phyloP scores from a whole-genome alignment of 148 eudicot species.

The Chenopodium quinoa region DNA sequence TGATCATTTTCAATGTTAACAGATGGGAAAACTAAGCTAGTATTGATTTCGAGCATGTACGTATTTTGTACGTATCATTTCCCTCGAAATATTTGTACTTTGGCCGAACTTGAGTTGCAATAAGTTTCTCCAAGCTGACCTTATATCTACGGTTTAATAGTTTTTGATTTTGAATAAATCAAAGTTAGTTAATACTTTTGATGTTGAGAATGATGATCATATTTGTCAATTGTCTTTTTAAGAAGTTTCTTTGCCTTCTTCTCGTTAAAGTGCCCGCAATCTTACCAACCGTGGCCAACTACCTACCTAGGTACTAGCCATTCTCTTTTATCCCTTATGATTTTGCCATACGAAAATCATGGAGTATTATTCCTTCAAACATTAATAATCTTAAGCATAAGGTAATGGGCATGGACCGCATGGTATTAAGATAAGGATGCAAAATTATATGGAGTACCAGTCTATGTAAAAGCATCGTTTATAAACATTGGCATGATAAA shows the following conservation, averaged over 20 bases:
- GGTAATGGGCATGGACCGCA: too few relatives aligned
- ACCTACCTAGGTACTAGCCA: neutral
- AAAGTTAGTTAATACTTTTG: neutral
- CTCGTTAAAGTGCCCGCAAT: neutral
- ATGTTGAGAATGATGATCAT: neutral
- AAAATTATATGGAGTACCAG: too few relatives aligned
- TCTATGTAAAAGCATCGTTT: too few relatives aligned
- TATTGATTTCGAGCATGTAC: too few relatives aligned
- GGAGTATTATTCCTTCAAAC: neutral
- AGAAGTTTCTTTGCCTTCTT: neutral
- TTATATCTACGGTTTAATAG: too few relatives aligned
- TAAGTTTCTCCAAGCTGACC: too few relatives aligned
- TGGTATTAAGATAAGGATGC: neutral
- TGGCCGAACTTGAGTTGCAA: too few relatives aligned
- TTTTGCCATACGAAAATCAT: neutral
- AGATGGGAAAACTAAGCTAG: neutral
- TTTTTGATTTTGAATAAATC: too few relatives aligned
- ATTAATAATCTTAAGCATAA: neutral
- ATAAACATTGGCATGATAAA: too few relatives aligned
- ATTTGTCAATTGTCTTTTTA: conserved; percentile 7
- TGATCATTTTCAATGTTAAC: neutral
- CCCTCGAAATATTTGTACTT: too few relatives aligned
- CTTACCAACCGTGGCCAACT: conserved; percentile 1
- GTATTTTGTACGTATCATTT: too few relatives aligned
- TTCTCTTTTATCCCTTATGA: neutral